phyloP scores from a whole-genome alignment of 139 green algal species.

The Zygnema circumcarinatum region DNA sequence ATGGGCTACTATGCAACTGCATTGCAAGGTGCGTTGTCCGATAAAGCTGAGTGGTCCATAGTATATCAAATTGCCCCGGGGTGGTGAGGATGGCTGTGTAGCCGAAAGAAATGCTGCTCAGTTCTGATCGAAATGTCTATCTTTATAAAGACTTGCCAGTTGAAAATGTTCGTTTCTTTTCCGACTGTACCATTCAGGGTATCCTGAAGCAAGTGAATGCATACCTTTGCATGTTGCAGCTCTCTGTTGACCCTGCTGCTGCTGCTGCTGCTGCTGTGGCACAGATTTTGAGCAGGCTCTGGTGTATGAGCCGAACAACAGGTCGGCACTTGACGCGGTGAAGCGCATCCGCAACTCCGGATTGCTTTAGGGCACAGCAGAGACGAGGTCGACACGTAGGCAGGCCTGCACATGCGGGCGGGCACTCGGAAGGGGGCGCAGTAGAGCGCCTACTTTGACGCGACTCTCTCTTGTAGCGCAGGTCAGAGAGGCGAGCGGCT shows the following conservation, averaged over 20 bases:
- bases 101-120: no score
- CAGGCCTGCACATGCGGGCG: no score
- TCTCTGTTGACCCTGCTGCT: no score
- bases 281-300: constrained; percentile 51
- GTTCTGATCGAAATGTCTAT: not conserved
- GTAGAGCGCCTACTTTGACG: no score
- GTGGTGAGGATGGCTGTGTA: no score
- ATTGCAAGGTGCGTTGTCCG: constrained; percentile 35
- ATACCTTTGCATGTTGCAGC: no score
- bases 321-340: constrained; percentile 13
- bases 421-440: no score
- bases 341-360: not conserved
- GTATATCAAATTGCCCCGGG: no score
- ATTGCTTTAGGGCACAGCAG: not conserved
- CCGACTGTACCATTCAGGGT: not conserved
- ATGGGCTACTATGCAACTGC: constrained; percentile 38
- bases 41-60: constrained; percentile 2
- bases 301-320: constrained; percentile 53
- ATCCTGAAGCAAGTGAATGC: no score
- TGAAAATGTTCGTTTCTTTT: not conserved
- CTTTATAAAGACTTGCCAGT: not conserved
- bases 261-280: constrained; percentile 9
- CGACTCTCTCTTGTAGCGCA: no score
- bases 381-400: not conserved
- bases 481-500: no score